Evolutionary conservation across 352 stramenopile species (phyloP).

Genomic region (Phytophthora rubi): DNA sequence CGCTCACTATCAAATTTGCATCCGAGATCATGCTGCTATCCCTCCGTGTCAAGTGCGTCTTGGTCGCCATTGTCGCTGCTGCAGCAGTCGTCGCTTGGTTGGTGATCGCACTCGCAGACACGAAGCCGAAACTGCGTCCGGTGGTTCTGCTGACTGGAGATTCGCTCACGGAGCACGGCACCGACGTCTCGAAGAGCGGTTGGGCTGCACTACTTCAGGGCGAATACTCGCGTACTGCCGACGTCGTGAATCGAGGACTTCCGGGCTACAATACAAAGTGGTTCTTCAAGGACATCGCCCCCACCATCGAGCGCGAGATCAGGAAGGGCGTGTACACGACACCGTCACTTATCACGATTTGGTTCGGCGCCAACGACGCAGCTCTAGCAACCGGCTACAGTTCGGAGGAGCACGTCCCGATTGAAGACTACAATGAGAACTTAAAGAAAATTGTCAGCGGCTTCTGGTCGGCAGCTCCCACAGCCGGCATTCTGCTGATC

Average conservation of each 20-base stretch:
- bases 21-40: slow-evolving; percentile 4
- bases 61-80: slow-evolving; percentile 15
- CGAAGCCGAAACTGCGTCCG: slow-evolving; percentile 27
- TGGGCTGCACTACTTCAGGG: slow-evolving; percentile 41
- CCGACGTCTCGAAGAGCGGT: slow-evolving; percentile 28
- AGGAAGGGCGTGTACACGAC: slow-evolving; percentile 17
- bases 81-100: slow-evolving; percentile 20
- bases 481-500: slow-evolving; percentile 50
- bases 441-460: slow-evolving; percentile 20
- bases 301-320: slow-evolving; percentile 26
- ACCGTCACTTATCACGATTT: slow-evolving; percentile 30
- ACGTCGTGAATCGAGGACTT: slow-evolving; percentile 50
- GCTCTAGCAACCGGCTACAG: slow-evolving; percentile 26
- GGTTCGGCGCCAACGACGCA: slow-evolving; percentile 35
- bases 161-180: slow-evolving; percentile 47
- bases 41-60: slow-evolving; percentile 12
- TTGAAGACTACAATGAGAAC: slow-evolving; percentile 28
- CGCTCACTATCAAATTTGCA: slow-evolving; percentile 23
- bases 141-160: slow-evolving; percentile 42
- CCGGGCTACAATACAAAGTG: slow-evolving; percentile 57
- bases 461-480: slow-evolving; percentile 17
- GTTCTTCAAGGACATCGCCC: slow-evolving; percentile 40
- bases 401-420: slow-evolving; percentile 21
- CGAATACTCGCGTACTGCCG: slow-evolving; percentile 39
- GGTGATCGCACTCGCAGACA: slow-evolving; percentile 25